Evolutionary conservation across 1,284 basidiomycete genomes (phyloP), one percentile per base, ranked within the genome.

Genomic region (Gymnopus androsaceus): DNA sequence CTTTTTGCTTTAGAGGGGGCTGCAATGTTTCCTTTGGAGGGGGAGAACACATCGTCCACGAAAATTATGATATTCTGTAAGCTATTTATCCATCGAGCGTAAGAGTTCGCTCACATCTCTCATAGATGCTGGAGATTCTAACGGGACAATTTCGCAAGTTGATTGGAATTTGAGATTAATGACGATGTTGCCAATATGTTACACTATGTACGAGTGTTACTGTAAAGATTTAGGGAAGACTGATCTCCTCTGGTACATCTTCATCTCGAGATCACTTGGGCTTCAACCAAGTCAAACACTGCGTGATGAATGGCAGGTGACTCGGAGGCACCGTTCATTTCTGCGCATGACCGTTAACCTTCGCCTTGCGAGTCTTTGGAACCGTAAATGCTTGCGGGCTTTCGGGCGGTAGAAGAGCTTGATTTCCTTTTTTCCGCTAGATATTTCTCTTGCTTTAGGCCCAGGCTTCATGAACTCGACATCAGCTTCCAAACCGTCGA

Each of bases 21-120:
- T 63, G 59, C 37, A 68, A 67, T 63, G 59, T 69, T 34, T 62
- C 66, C 25, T 67, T 77, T 52, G 73, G 70, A 45, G 75, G 75
- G 2, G 63, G 54, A 23, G 85, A 87, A 60, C 72, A 75, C 49
- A 56, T 69, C 50, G 65, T 81, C 54, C 70, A 63, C 3, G 73
- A 80, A 14, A 71, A 78, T 45, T 88, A 88, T 60, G 72, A 79
- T 31, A 80, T 88, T 41, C 64, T 88, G 85, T 86, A 60, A 63
- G 84, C 68, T 21, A 8, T 30, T 5, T 8, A 3, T 19, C 21
- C 2, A 51, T 19, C 15, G 40, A 4, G 21, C 19, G 4, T 15
- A n/a, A 7, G 27, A 27, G 17, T 23, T 46, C 40, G 8, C 25
- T 33, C 2, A 38, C 23, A 23, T 34, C 31, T 23, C 28, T 37